Evolutionary conservation across 2,329 filamentous ascomycete genomes (phyloP).

Genomic region (Daldinia eschscholtzii): DNA sequence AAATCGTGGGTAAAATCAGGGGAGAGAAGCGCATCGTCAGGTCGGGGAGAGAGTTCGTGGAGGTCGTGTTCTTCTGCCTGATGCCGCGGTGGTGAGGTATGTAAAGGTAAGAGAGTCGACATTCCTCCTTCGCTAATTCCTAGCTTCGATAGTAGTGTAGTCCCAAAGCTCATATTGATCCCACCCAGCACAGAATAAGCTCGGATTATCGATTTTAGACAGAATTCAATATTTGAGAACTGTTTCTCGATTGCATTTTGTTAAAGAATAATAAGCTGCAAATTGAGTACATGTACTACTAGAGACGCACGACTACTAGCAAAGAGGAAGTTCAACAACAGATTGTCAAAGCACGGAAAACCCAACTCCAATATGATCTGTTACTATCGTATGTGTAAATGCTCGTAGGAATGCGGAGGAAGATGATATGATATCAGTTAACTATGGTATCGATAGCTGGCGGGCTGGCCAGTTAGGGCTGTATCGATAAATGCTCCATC

Average conservation of each 20-base stretch:
- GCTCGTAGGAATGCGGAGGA: slow-evolving; percentile 6
- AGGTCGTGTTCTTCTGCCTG: slow-evolving; percentile 49
- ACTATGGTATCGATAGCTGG: slow-evolving; percentile 1
- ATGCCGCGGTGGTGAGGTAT: slow-evolving; percentile 40
- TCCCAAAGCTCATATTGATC: slow-evolving; percentile 47
- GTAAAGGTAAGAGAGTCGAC: slow-evolving; percentile 44
- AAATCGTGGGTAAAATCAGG: slow-evolving; percentile 31
- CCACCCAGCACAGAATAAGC: not conserved
- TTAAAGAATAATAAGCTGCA: slow-evolving; percentile 4
- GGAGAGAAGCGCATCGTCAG: slow-evolving; percentile 48
- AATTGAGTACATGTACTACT: not conserved
- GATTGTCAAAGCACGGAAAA: not conserved
- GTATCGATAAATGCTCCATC: slow-evolving; percentile 19
- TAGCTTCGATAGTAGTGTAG: slow-evolving; percentile 48
- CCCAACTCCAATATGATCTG: not conserved
- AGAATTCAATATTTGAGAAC: slow-evolving; percentile 7
- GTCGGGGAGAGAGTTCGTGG: slow-evolving; percentile 50
- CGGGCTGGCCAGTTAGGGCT: not conserved
- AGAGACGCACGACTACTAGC: too few relatives aligned
- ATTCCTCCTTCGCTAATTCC: slow-evolving; percentile 45
- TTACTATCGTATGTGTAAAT: not conserved
- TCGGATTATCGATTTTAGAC: not conserved
- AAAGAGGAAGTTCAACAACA: not conserved
- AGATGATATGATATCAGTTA: not conserved
- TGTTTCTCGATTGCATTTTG: slow-evolving; percentile 26